These are phyloP conservation scores for Cytospora paraplurivora DNA, from an alignment of 2,329 filamentous ascomycete genomes.

Conservation along the genomic window DNA sequence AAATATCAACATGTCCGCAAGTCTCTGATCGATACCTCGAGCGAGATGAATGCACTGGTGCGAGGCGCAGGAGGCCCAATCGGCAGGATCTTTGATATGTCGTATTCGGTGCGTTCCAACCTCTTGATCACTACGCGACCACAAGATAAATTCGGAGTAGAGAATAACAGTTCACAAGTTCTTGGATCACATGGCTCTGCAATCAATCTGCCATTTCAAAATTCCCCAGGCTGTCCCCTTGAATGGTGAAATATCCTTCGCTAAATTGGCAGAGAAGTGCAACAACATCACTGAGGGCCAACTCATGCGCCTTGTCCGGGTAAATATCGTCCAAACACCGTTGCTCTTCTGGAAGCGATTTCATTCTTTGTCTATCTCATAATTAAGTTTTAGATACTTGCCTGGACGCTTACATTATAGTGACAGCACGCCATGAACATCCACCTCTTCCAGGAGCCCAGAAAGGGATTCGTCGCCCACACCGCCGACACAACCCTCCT, in stretches of 20 bases:
- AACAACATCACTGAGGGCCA: conserved; percentile 1
- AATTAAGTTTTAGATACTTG: background rate
- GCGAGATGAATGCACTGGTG: background rate
- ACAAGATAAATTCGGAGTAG: background rate
- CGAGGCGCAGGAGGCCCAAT: background rate
- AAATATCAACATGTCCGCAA: conserved; percentile 4
- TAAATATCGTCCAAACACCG: background rate
- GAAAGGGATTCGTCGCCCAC: background rate
- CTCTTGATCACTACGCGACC: background rate
- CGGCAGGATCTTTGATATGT: conserved; percentile 7
- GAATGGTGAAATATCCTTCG: background rate
- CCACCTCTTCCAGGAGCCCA: background rate
- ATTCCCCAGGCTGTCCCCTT: conserved; percentile 2
- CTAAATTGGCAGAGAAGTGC: background rate
- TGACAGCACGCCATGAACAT: background rate
- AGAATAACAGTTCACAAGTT: background rate
- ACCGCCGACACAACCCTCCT: conserved; percentile 2
- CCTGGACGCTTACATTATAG: background rate
- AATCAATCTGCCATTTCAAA: background rate
- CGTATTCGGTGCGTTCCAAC: background rate
- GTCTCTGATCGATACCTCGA: conserved; percentile 5
- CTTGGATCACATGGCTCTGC: background rate
- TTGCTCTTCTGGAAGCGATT: background rate
- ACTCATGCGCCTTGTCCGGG: conserved; percentile 2
- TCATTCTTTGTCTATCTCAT: background rate